Percentiles rank a stretch among this genome's conserved stretches.
These are phyloP conservation scores for Polyplosphaeria fusca DNA, from an alignment of 495 filamentous ascomycete species.

Conservation along the genomic window DNA sequence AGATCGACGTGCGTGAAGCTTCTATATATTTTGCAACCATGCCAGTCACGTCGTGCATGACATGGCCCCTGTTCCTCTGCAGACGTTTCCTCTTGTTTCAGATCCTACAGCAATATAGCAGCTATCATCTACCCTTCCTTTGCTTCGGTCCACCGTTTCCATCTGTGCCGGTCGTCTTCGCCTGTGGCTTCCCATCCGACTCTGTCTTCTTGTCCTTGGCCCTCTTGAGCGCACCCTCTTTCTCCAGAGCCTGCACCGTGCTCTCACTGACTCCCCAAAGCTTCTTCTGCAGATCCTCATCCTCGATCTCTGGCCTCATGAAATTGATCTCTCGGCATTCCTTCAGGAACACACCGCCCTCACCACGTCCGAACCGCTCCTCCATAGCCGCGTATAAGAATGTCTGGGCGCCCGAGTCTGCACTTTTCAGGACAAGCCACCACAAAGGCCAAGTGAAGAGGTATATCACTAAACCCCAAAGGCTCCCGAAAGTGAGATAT, in stretches of 20 bases:
- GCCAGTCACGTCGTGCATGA: too few relatives aligned
- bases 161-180: background rate
- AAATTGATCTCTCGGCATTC: slow-evolving; percentile 77
- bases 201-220: slow-evolving; percentile 67
- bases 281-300: slow-evolving; percentile 73
- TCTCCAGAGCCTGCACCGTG: slow-evolving; percentile 78
- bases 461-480: slow-evolving; percentile 80
- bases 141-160: slow-evolving; percentile 4
- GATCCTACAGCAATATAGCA: too few relatives aligned
- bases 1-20: too few relatives aligned
- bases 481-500: slow-evolving; percentile 77
- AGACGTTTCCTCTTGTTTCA: too few relatives aligned
- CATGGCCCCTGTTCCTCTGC: too few relatives aligned
- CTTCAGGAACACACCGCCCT: slow-evolving; percentile 73
- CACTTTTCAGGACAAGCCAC: slow-evolving; percentile 85
- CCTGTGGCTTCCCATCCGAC: slow-evolving; percentile 5
- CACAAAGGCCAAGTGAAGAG: slow-evolving; percentile 71
- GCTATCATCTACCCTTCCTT: background rate
- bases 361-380: slow-evolving; percentile 56
- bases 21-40: too few relatives aligned
- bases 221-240: slow-evolving; percentile 66
- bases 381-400: slow-evolving; percentile 86
- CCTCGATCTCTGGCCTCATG: slow-evolving; percentile 67
- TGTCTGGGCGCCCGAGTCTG: slow-evolving; percentile 78
- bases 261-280: slow-evolving; percentile 87